Evolutionary conservation across 805 yeast genomes (phyloP), one percentile per base, ranked within the genome.

Genomic region (Yamadazyma kitorensis): DNA sequence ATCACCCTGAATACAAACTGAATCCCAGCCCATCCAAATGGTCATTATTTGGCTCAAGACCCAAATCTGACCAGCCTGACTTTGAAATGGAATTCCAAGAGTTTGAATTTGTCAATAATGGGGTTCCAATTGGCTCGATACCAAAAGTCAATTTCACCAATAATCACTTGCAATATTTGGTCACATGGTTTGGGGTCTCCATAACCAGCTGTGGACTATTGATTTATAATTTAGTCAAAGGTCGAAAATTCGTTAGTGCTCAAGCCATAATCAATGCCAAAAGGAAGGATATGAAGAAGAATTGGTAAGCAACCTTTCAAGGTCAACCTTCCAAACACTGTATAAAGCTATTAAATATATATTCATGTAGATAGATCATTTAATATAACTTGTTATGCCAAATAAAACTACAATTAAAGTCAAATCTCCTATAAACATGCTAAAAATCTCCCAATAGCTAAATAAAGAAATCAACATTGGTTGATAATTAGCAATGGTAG

Each of bases 141-240:
- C 89, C 96, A n/a, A 78, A 77, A 47, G 76, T 91, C 21, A 89
- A 81, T 45, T 73, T 86, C 53, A 79, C 83, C 41, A 93, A 93
- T 57, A 87, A 88, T 53, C 98, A 93, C 54, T 61, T 89, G 57
- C 96, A 91, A 57, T 93, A 93, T 56, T 64, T 93, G 51, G 78
- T 87, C 14, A 93, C 98, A 0, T 93, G 98, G 98, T 91, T 86
- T 56, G 95, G 96, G 0, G 72, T 91, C 27, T 78, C 88, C 2
- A 49, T 84, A 25, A 74, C 86, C 24, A 82, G 95, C 23, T 49
- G 88, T 0, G 76, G 82, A 21, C 74, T 87, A 59, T 69, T 93
- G 37, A 27, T 51, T 10, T 67, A 59, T 42, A 45, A 51, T 13
- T 46, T 62, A 32, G 41, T 49, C 49, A 67, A 61, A 41, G 49